Conservation (phyloP, 345 rosid genomes). For the Camelina neglecta region DNA sequence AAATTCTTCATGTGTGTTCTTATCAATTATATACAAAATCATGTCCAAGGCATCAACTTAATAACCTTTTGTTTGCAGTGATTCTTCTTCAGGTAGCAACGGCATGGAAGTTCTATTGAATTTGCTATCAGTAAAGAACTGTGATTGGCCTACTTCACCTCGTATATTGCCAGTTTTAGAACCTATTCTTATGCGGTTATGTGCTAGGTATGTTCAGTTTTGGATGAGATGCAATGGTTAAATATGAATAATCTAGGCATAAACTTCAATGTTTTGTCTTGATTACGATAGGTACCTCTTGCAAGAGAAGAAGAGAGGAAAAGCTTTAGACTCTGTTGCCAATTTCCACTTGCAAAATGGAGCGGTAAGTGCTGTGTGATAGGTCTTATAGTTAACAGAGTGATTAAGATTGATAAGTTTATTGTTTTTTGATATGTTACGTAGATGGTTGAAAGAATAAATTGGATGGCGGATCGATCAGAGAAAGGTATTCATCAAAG, state of each 20-base stretch:
- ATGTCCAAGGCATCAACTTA: conserved; percentile 1
- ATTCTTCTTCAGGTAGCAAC: conserved; percentile 51
- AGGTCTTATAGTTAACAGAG: not conserved
- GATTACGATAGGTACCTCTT: conserved; percentile 67
- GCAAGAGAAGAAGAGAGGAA: conserved; percentile 95
- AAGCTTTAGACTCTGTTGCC: conserved; percentile 93
- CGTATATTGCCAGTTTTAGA: conserved; percentile 58
- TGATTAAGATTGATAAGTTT: conserved; percentile 5
- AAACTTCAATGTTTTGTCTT: not conserved
- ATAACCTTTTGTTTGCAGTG: conserved; percentile 50
- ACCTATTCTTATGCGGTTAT: conserved; percentile 75
- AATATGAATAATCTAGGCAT: not conserved
- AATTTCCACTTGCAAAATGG: conserved; percentile 99
- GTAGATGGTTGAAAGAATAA: conserved; percentile 92
- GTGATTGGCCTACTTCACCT: conserved; percentile 64
- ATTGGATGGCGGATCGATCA: conserved; percentile 92
- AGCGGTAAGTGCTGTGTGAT: conserved; percentile 57
- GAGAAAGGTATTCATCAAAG: conserved; percentile 76
- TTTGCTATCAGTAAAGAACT: conserved; percentile 51
- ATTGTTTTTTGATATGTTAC: conserved; percentile 16
- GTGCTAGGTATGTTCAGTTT: conserved; percentile 65
- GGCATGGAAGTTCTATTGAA: conserved; percentile 79
- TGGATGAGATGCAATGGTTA: not conserved
- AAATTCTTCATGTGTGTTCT: not conserved
- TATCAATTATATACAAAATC: not conserved